Conservation (phyloP, 75 land plant species). For the Chamaecyparis obtusa region DNA sequence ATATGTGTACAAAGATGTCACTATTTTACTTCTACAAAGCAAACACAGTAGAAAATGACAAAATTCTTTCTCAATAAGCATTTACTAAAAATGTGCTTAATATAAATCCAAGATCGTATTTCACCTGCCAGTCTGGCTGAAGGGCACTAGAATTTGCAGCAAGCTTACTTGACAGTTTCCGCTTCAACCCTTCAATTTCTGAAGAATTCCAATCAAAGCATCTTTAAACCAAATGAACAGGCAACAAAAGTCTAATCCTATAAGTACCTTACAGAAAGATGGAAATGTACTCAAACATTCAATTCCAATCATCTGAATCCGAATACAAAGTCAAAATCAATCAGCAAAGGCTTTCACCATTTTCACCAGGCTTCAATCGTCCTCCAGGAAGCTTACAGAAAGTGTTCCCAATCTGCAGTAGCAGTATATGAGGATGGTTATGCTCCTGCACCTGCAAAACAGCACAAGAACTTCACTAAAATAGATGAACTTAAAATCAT, state of each 20-base stretch:
- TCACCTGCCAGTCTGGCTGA: conserved; percentile 96
- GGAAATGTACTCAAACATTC: background rate
- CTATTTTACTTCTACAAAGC: background rate
- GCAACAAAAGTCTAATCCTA: background rate
- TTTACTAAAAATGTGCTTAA: background rate
- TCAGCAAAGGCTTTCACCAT: conserved; percentile 48
- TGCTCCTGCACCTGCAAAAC: conserved; percentile 91
- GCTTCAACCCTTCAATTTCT: conserved; percentile 97
- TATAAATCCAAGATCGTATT: background rate
- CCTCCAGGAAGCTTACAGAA: conserved; percentile 99
- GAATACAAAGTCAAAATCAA: background rate
- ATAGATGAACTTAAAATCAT: background rate
- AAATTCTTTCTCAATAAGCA: background rate
- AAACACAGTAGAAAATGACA: background rate
- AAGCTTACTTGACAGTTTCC: conserved; percentile 93
- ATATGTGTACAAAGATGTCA: background rate
- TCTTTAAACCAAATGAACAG: background rate
- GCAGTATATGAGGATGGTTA: conserved; percentile 94
- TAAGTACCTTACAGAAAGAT: background rate
- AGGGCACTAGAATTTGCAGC: conserved; percentile 71
- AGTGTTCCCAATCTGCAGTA: conserved; percentile 95
- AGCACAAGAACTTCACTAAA: background rate
- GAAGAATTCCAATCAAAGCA: conserved; percentile 12
- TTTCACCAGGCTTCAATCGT: conserved; percentile 96
- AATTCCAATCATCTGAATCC: conserved; percentile 7